phyloP scores from a whole-genome alignment of 2,329 filamentous ascomycete genomes.

The Diplodia sapinea region DNA sequence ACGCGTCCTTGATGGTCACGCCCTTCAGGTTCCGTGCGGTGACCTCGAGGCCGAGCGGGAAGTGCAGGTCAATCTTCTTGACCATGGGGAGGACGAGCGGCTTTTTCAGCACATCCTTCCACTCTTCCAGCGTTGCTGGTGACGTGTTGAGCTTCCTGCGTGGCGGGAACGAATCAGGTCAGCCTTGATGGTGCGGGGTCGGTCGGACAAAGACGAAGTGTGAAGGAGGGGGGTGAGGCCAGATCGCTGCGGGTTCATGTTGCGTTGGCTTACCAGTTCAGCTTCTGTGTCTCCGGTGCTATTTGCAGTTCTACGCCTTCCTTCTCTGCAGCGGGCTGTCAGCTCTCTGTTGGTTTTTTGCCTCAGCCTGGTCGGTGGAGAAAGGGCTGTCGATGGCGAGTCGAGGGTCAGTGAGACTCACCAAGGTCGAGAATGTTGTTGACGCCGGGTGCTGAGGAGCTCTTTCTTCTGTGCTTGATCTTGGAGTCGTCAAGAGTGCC shows the following conservation, averaged over 20 bases:
- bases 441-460: constrained; percentile 72
- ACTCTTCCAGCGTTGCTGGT: constrained; percentile 72
- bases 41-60: constrained; percentile 85
- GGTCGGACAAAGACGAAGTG: constrained; percentile 8
- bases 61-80: constrained; percentile 93
- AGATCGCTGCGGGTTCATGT: not conserved
- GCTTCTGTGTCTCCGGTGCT: constrained; percentile 81
- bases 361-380: not conserved
- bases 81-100: constrained; percentile 79
- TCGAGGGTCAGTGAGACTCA: constrained; percentile 56
- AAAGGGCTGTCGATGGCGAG: not conserved
- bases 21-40: constrained; percentile 90
- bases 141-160: constrained; percentile 93
- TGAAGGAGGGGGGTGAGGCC: not conserved
- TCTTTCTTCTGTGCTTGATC: constrained; percentile 67
- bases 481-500: constrained; percentile 72
- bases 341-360: constrained; percentile 34
- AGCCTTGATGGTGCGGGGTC: not conserved
- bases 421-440: constrained; percentile 85
- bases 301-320: constrained; percentile 74
- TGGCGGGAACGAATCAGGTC: not conserved
- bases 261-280: constrained; percentile 76
- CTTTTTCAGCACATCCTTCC: constrained; percentile 79
- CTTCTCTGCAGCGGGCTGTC: constrained; percentile 64
- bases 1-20: constrained; percentile 94